Percentiles rank a stretch among this genome's conserved stretches.
Evolutionary conservation across 2,329 filamentous ascomycete genomes (phyloP).

Genomic region (Diaporthe capsici): DNA sequence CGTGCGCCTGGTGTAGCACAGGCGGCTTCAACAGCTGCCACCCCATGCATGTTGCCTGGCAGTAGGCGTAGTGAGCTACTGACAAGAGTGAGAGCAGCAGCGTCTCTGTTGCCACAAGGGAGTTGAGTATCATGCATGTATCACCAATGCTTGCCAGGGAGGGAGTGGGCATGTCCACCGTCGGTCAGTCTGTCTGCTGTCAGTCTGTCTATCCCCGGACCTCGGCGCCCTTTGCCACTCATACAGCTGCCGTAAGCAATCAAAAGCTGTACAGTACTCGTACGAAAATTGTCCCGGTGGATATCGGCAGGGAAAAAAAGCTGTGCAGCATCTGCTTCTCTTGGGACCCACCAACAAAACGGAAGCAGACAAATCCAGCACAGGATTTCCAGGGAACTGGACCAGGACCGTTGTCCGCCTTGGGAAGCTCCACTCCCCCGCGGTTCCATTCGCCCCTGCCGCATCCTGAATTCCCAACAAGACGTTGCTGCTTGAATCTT

Average conservation of each 20-base stretch:
- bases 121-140: slow-evolving; percentile 1
- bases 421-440: slow-evolving; percentile 34
- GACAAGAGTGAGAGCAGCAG: neutral
- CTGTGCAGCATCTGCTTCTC: slow-evolving; percentile 27
- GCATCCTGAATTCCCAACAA: slow-evolving; percentile 35
- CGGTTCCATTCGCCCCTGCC: slow-evolving; percentile 34
- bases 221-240: slow-evolving; percentile 29
- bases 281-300: slow-evolving; percentile 9
- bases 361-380: slow-evolving; percentile 25
- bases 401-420: slow-evolving; percentile 27
- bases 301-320: slow-evolving; percentile 22
- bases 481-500: slow-evolving; percentile 16
- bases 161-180: neutral
- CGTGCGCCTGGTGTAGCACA: neutral
- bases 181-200: neutral
- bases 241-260: slow-evolving; percentile 4
- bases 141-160: neutral
- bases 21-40: slow-evolving; percentile 11
- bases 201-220: slow-evolving; percentile 1
- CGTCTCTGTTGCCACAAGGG: slow-evolving; percentile 23
- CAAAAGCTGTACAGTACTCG: neutral
- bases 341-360: slow-evolving; percentile 31
- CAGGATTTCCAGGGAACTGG: slow-evolving; percentile 29
- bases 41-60: neutral
- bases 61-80: neutral